These are phyloP conservation scores for Rhynchospora tenuis DNA, from an alignment of 176 grass and related monocot genomes.

Conservation along the genomic window DNA sequence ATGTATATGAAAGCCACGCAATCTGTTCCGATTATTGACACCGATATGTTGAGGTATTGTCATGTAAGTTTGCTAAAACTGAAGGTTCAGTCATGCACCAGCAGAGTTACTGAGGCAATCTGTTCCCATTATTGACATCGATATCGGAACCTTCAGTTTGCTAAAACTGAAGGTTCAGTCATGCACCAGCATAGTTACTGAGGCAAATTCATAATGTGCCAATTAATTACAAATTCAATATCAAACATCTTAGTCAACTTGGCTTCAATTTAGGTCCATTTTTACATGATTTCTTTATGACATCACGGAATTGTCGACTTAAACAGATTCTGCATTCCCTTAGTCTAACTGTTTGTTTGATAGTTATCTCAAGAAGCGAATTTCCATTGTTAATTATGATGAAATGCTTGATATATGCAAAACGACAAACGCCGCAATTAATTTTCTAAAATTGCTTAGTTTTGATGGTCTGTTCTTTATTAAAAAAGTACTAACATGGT, in stretches of 20 bases:
- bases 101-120: no score
- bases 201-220: not conserved
- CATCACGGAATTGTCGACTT: not conserved
- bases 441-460: not conserved
- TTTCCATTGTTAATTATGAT: not conserved
- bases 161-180: not conserved
- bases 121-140: not conserved
- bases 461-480: not conserved
- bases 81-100: not conserved
- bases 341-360: not conserved
- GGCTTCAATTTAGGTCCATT: not conserved
- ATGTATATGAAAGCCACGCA: no score
- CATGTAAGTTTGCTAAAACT: not conserved
- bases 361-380: not conserved
- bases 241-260: no score
- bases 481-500: not conserved
- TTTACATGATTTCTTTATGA: not conserved
- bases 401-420: not conserved
- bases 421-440: not conserved
- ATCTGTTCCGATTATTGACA: not conserved
- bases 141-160: not conserved
- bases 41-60: not conserved
- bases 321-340: not conserved
- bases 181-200: not conserved
- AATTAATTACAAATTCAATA: not conserved